These are phyloP conservation scores for Umbelopsis ramanniana DNA, from an alignment of 192 early-diverging fungal species.

Conservation along the genomic window DNA sequence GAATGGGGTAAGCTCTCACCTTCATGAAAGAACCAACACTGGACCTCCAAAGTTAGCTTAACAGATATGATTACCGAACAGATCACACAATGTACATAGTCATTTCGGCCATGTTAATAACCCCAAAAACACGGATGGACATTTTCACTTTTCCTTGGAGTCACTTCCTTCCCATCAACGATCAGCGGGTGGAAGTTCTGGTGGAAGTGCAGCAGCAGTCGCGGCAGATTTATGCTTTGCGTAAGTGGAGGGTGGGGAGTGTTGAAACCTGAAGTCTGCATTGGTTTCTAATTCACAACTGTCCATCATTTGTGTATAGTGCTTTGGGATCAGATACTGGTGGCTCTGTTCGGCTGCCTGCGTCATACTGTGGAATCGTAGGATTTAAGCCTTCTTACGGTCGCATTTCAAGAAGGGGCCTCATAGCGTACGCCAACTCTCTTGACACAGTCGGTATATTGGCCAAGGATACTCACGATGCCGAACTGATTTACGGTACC, in stretches of 20 bases:
- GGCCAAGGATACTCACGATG: constrained; percentile 60
- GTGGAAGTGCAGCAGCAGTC: constrained; percentile 91
- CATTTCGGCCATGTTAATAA: constrained; percentile 47
- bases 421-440: constrained; percentile 85
- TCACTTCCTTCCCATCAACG: constrained; percentile 33
- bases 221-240: constrained; percentile 77
- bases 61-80: constrained; percentile 11
- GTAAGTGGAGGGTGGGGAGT: constrained; percentile 46
- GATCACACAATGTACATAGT: constrained; percentile 54
- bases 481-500: constrained; percentile 62
- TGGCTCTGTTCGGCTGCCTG: constrained; percentile 92
- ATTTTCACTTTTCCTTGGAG: constrained; percentile 5
- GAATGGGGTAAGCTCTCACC: constrained; percentile 75
- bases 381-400: constrained; percentile 96
- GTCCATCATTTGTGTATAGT: constrained; percentile 36
- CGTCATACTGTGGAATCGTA: constrained; percentile 90
- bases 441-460: constrained; percentile 91
- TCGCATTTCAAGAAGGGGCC: constrained; percentile 78
- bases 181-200: constrained; percentile 89
- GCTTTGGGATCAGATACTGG: constrained; percentile 95
- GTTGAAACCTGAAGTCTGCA: background rate
- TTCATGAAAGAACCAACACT: background rate
- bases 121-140: constrained; percentile 28
- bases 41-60: background rate
- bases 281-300: background rate